Percentiles rank a stretch among this genome's conserved stretches.
phyloP scores from a whole-genome alignment of 2,329 filamentous ascomycete genomes.

The Fusarium sp. region DNA sequence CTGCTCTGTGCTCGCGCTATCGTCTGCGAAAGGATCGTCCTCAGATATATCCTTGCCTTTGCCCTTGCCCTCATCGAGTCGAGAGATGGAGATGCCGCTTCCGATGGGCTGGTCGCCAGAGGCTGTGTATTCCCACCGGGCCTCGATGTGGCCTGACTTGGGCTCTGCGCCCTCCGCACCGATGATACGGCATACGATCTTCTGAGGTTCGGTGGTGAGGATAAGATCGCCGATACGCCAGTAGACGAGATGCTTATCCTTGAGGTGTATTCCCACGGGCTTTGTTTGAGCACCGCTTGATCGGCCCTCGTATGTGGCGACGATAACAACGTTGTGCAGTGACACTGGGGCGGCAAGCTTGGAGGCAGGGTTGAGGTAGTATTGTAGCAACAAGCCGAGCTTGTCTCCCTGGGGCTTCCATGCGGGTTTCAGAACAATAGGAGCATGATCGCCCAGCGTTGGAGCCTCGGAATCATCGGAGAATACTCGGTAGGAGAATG shows the following conservation, averaged over 20 bases:
- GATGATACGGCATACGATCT: constrained; percentile 84
- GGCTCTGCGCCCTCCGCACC: constrained; percentile 78
- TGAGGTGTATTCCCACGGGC: constrained; percentile 81
- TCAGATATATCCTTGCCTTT: constrained; percentile 65
- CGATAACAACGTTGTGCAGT: constrained; percentile 79
- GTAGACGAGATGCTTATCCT: constrained; percentile 81
- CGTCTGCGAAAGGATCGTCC: constrained; percentile 78
- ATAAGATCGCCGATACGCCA: constrained; percentile 85
- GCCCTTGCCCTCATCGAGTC: constrained; percentile 62
- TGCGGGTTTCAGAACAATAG: constrained; percentile 77
- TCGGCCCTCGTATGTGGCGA: constrained; percentile 77
- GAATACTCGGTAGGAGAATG: constrained; percentile 93
- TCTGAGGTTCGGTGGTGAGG: constrained; percentile 73
- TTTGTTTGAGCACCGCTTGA: constrained; percentile 80
- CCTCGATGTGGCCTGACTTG: constrained; percentile 82
- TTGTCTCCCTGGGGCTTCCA: constrained; percentile 91
- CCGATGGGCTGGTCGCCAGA: constrained; percentile 58
- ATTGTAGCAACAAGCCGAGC: constrained; percentile 86
- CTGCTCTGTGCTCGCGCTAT: constrained; percentile 49
- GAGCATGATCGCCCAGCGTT: constrained; percentile 69
- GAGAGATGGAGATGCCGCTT: constrained; percentile 75
- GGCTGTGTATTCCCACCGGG: constrained; percentile 76
- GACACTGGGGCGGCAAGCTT: constrained; percentile 57
- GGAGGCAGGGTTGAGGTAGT: constrained; percentile 81
- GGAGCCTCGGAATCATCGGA: constrained; percentile 68